Base-by-base conservation (phyloP, 441 rosid genomes). In the Aquilaria agallochum region DNA sequence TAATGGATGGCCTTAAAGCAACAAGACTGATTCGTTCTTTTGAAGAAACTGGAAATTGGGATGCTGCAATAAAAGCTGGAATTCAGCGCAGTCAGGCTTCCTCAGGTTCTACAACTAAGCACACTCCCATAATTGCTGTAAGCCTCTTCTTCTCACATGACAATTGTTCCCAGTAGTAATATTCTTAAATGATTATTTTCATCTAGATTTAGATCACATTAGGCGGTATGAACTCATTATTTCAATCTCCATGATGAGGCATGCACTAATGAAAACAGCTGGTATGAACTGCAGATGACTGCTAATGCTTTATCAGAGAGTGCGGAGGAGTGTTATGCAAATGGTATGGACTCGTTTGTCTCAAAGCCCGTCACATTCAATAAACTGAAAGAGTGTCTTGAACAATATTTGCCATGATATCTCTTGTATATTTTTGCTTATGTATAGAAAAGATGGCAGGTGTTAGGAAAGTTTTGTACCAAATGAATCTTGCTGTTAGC, bases 341-440 rank as follows among this genome's bases (percentile, higher is more conserved):
- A 87, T 62, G 98, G 98, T 48, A 94, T 94, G 96, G 98, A 94
- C 68, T 94, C 99, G 0, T 94, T 91, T 68, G 87, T 85, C 56
- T 89, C 99, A 12, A 91, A 94, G 72, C 99, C 99, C 30, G 85
- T 91, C 63, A 91, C 96, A 13, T 83, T 83, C 68, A 89, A 84
- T 59, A 94, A 91, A 63, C 74, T 91, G 50, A 86, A 76, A 74
- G 87, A 80, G 68, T 94, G 97, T 65, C 74, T 94, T 2, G 88
- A 80, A 60, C 82, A 84, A 63, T 83, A 83, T 73, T 66, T 84
- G 65, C 68, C 78, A n/a, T 81, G 78, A 78, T 31, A 64, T 36
- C 57, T 60, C 53, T 58, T 66, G 88, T 79, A 82, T 75, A 76
- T 69, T 52, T 50, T 55, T 64, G 76, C 69, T 58, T 52, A 65